Percentiles rank a stretch among this genome's conserved stretches.
Conservation (phyloP, 2,329 filamentous ascomycete genomes). For the Fusarium nygamai region DNA sequence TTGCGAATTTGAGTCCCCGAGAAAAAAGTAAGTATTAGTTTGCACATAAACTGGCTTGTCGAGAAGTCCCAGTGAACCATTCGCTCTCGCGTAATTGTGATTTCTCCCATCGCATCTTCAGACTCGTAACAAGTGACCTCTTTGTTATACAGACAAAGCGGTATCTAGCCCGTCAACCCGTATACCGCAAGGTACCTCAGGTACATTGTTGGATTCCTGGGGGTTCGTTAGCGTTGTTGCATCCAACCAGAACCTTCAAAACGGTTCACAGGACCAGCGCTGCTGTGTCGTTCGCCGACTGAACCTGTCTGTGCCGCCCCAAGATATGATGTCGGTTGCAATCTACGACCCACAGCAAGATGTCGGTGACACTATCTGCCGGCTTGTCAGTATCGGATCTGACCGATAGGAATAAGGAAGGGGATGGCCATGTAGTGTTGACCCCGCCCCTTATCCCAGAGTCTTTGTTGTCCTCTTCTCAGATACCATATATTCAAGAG, state of each 20-base stretch:
- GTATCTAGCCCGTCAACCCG: background rate
- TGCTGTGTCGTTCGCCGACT: constrained; percentile 30
- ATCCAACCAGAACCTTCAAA: constrained; percentile 43
- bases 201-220: constrained; percentile 24
- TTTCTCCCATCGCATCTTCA: background rate
- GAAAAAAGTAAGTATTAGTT: background rate
- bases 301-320: constrained; percentile 29
- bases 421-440: constrained; percentile 24
- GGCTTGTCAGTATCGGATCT: constrained; percentile 38
- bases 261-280: constrained; percentile 40
- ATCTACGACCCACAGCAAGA: constrained; percentile 41
- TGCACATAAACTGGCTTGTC: background rate
- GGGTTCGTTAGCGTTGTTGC: constrained; percentile 37
- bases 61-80: background rate
- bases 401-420: constrained; percentile 39
- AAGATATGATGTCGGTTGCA: constrained; percentile 32
- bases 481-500: constrained; percentile 7
- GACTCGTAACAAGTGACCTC: background rate
- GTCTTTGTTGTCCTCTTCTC: constrained; percentile 40
- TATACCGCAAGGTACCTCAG: constrained; percentile 12
- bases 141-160: constrained; percentile 15
- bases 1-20: background rate
- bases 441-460: constrained; percentile 40
- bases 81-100: background rate
- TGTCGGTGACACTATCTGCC: constrained; percentile 46